A percentile compares a stretch with the other conserved stretches of the same genome.
Evolutionary conservation across 345 rosid species (phyloP).

Genomic region (Brassica incana): DNA sequence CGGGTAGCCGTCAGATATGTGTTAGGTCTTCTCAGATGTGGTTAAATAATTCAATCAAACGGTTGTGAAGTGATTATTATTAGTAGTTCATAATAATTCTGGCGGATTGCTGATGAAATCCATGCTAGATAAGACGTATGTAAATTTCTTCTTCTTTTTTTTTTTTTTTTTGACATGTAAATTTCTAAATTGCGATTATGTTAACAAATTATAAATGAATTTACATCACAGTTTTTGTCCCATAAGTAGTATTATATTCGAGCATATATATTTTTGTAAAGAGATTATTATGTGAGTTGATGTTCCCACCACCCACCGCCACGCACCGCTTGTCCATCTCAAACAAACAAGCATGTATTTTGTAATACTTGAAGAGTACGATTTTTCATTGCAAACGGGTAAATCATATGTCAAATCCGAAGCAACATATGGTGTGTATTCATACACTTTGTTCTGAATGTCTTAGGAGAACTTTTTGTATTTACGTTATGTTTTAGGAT

Average conservation of each 20-base stretch:
- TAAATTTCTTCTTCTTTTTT: too few species aligned
- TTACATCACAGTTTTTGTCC: neutral
- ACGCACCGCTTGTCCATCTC: constrained; percentile 7
- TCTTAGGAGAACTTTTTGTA: neutral
- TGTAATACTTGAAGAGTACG: neutral
- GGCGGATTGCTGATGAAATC: neutral
- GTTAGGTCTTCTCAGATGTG: constrained; percentile 28
- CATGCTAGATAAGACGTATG: neutral
- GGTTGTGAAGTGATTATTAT: constrained; percentile 28
- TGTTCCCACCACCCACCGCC: constrained; percentile 26
- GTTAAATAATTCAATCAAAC: constrained; percentile 33
- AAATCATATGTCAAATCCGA: neutral
- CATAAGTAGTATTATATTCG: neutral
- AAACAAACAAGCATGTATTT: neutral
- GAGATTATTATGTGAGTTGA: constrained; percentile 25
- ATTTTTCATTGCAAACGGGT: neutral
- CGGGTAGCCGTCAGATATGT: constrained; percentile 32
- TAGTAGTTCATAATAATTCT: neutral
- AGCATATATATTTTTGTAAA: neutral
- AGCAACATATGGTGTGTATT: neutral
- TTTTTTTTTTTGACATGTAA: neutral
- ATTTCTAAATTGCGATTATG: neutral
- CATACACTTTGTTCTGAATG: neutral
- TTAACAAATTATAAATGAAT: neutral
- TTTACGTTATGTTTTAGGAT: neutral